Evolutionary conservation across 768 basidiomycete genomes (phyloP).

Genomic region (Panaeolus cyanescens): DNA sequence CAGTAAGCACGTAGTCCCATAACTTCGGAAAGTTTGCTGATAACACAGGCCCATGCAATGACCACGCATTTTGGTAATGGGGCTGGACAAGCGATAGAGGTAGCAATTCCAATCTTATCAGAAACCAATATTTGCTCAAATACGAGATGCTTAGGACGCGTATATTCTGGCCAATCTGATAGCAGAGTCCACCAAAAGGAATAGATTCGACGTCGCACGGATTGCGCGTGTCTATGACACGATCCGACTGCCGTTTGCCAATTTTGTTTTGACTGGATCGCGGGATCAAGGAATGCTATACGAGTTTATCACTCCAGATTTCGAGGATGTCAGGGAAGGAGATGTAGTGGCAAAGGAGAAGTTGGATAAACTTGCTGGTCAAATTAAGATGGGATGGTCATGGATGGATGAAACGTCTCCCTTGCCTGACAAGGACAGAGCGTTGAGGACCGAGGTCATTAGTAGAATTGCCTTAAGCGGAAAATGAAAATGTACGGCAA

Average conservation of each 20-base stretch:
- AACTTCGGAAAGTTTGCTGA: background rate
- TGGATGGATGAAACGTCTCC: slow-evolving; percentile 4
- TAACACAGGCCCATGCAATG: slow-evolving; percentile 23
- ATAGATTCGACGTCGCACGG: background rate
- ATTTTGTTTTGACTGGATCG: slow-evolving; percentile 11
- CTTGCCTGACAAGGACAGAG: background rate
- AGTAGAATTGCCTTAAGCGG: no score
- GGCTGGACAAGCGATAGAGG: slow-evolving; percentile 26
- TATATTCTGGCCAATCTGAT: slow-evolving; percentile 12
- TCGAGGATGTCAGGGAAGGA: slow-evolving; percentile 17
- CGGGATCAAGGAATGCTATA: slow-evolving; percentile 12
- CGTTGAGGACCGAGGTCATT: no score
- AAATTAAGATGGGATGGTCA: slow-evolving; percentile 7
- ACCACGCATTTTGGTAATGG: slow-evolving; percentile 21
- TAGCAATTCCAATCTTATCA: background rate
- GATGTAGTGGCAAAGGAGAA: slow-evolving; percentile 8
- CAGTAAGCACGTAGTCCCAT: slow-evolving; percentile 10
- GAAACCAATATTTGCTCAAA: background rate
- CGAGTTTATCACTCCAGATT: slow-evolving; percentile 11
- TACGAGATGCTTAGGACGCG: slow-evolving; percentile 10
- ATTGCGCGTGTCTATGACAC: slow-evolving; percentile 15
- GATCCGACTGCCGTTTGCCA: slow-evolving; percentile 14
- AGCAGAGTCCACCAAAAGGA: slow-evolving; percentile 6
- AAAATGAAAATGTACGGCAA: no score
- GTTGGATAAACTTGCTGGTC: slow-evolving; percentile 4